Conservation (phyloP, 2,329 filamentous ascomycete species). For the Waltergamsia citrina region DNA sequence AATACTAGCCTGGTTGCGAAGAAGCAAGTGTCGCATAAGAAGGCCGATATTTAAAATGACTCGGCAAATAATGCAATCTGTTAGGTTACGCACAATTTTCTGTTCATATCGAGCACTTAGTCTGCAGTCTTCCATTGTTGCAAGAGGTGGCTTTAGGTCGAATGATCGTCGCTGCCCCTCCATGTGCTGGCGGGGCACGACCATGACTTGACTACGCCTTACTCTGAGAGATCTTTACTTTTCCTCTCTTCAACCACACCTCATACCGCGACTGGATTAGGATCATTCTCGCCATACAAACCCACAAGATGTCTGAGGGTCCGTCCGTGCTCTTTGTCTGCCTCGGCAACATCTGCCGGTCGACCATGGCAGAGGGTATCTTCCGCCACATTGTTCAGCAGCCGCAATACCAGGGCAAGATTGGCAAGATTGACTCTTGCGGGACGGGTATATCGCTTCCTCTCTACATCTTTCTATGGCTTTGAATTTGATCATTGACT, state of each 20-base stretch:
- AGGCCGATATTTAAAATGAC: too few species aligned
- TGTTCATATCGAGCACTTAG: too few species aligned
- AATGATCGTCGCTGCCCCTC: neutral
- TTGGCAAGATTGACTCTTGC: slow-evolving; percentile 72
- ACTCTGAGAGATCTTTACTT: neutral
- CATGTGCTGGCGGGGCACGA: neutral
- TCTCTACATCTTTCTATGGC: too few species aligned
- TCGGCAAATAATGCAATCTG: too few species aligned
- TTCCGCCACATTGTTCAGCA: slow-evolving; percentile 65
- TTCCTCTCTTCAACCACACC: neutral
- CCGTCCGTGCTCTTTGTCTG: slow-evolving; percentile 88
- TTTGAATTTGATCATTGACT: neutral
- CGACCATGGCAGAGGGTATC: slow-evolving; percentile 92
- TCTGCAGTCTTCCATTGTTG: too few species aligned
- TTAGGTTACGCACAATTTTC: too few species aligned
- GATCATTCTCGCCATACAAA: neutral
- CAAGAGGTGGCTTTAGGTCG: too few species aligned
- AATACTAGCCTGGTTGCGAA: too few species aligned
- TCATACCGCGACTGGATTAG: neutral
- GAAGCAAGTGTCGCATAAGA: too few species aligned
- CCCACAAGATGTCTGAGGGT: slow-evolving; percentile 22
- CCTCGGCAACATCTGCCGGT: slow-evolving; percentile 90
- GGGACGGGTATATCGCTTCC: slow-evolving; percentile 56
- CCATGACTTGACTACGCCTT: neutral
- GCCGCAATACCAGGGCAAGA: slow-evolving; percentile 45